These are phyloP conservation scores for Cutaneotrichosporon sp. DNA, from an alignment of 1,284 basidiomycete genomes.

Conservation along the genomic window DNA sequence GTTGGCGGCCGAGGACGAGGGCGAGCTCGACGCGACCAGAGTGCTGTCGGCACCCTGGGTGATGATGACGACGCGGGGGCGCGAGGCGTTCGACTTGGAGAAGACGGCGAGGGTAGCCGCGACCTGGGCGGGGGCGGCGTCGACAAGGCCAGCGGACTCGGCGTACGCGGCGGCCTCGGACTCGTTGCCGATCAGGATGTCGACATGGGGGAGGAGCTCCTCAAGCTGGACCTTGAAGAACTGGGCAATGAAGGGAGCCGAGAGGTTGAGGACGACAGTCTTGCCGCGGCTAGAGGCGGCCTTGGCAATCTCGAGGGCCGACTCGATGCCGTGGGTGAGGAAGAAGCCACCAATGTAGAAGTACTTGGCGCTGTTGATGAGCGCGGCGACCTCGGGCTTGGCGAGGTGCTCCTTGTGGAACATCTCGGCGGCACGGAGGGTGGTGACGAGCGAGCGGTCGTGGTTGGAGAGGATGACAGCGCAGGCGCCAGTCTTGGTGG, in stretches of 20 bases:
- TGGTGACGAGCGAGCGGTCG: slow-evolving; percentile 88
- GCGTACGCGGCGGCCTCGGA: slow-evolving; percentile 88
- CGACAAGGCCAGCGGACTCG: slow-evolving; percentile 59
- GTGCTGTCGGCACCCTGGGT: slow-evolving; percentile 86
- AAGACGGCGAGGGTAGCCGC: slow-evolving; percentile 70
- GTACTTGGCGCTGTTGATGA: slow-evolving; percentile 76
- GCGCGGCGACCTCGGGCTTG: slow-evolving; percentile 71
- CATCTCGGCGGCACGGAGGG: slow-evolving; percentile 83
- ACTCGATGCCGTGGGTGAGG: slow-evolving; percentile 85
- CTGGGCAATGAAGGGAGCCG: slow-evolving; percentile 94
- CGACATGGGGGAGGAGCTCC: slow-evolving; percentile 74
- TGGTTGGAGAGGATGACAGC: slow-evolving; percentile 94
- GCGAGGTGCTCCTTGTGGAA: slow-evolving; percentile 78
- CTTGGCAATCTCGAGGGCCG: slow-evolving; percentile 73
- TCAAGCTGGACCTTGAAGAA: slow-evolving; percentile 85
- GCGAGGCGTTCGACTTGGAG: slow-evolving; percentile 65
- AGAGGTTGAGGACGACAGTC: slow-evolving; percentile 88
- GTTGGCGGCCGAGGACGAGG: slow-evolving; percentile 56
- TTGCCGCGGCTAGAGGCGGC: slow-evolving; percentile 76
- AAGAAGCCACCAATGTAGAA: slow-evolving; percentile 98
- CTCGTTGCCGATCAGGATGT: slow-evolving; percentile 92
- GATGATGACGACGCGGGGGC: slow-evolving; percentile 81
- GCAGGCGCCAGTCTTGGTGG: slow-evolving; percentile 91
- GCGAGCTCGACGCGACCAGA: slow-evolving; percentile 67
- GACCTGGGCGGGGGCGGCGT: slow-evolving; percentile 66